A percentile compares a stretch with the other conserved stretches of the same genome.
phyloP scores from a whole-genome alignment of 805 yeast genomes.

The Monosporozyma solicola region DNA sequence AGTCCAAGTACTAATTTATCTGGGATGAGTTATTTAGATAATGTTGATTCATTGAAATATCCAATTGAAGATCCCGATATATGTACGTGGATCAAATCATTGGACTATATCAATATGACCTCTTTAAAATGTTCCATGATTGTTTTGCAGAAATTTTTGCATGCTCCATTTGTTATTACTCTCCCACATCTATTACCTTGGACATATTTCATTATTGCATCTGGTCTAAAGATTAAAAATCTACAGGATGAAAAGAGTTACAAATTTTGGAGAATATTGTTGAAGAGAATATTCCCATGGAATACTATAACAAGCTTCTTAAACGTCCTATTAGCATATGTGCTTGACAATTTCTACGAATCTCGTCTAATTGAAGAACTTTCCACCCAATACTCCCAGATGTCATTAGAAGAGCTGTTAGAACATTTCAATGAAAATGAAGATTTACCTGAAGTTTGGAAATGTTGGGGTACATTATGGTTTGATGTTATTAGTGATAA shows the following conservation, averaged over 20 bases:
- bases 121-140: constrained; percentile 61
- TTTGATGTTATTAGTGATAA: constrained; percentile 52
- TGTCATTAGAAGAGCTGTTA: constrained; percentile 34
- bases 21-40: constrained; percentile 15
- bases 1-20: neutral
- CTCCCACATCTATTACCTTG: constrained; percentile 70
- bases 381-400: constrained; percentile 18
- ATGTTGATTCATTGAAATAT: constrained; percentile 21
- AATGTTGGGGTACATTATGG: constrained; percentile 81
- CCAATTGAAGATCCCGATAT: constrained; percentile 20
- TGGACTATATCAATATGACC: constrained; percentile 50
- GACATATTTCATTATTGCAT: constrained; percentile 60
- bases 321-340: constrained; percentile 42
- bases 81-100: constrained; percentile 45
- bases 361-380: constrained; percentile 13
- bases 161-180: constrained; percentile 59
- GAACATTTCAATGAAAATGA: constrained; percentile 49
- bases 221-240: constrained; percentile 44
- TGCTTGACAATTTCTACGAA: constrained; percentile 19
- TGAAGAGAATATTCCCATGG: constrained; percentile 61
- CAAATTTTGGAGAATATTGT: constrained; percentile 24
- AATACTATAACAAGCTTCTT: constrained; percentile 52
- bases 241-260: constrained; percentile 11
- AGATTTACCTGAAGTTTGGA: constrained; percentile 68
- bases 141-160: constrained; percentile 54